A percentile compares a stretch with the other conserved stretches of the same genome.
Evolutionary conservation across 1,284 basidiomycete species (phyloP).

Genomic region (Lignosus rhinocerotis): DNA sequence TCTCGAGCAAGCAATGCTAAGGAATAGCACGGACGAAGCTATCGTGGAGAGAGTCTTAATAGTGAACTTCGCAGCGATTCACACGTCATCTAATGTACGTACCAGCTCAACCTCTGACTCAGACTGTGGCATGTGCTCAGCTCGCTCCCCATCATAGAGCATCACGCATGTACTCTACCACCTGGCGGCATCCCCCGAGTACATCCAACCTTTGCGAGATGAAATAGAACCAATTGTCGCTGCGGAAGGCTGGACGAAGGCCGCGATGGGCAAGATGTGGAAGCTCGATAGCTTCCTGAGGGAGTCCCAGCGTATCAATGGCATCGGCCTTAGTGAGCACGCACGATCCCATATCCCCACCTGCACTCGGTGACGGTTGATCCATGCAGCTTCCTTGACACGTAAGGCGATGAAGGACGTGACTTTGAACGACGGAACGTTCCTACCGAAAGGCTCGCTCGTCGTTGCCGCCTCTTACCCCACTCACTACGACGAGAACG

Average conservation of each 20-base stretch:
- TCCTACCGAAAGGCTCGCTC: conserved; percentile 36
- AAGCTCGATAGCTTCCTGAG: conserved; percentile 56
- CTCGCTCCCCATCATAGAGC: conserved; percentile 27
- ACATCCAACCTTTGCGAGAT: conserved; percentile 43
- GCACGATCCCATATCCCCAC: background rate
- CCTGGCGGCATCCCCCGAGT: conserved; percentile 43
- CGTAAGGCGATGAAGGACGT: conserved; percentile 40
- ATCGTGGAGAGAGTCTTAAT: conserved; percentile 42
- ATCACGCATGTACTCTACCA: conserved; percentile 41
- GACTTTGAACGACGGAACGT: conserved; percentile 45
- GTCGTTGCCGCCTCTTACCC: conserved; percentile 4
- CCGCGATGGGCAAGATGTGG: conserved; percentile 43
- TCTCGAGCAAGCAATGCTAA: conserved; percentile 39
- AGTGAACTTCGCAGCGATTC: conserved; percentile 46
- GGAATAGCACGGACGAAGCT: conserved; percentile 33
- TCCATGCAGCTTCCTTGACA: conserved; percentile 33
- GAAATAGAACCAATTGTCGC: conserved; percentile 42
- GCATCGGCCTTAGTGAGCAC: conserved; percentile 26
- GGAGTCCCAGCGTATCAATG: conserved; percentile 44
- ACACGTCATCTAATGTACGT: conserved; percentile 42
- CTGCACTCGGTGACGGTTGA: background rate
- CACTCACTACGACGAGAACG: conserved; percentile 16
- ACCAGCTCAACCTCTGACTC: background rate
- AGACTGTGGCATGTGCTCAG: background rate
- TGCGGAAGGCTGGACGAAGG: conserved; percentile 48